phyloP scores from a whole-genome alignment of 306 rosid species.

The Fragaria iinumae region DNA sequence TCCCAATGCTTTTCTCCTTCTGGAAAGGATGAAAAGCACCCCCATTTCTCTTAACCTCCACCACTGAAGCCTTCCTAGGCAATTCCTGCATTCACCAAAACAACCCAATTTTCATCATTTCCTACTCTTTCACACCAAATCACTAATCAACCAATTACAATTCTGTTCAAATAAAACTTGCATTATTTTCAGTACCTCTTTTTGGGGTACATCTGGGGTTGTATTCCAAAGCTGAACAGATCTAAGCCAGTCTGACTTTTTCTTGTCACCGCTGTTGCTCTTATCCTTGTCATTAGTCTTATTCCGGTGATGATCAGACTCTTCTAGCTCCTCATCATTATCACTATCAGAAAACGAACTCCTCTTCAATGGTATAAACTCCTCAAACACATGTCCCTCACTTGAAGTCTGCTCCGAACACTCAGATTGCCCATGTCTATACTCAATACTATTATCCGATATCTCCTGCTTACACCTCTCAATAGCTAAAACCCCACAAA shows the following conservation, averaged over 20 bases:
- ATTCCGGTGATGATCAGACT: constrained; percentile 30
- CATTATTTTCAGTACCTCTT: constrained; percentile 43
- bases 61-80: constrained; percentile 55
- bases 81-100: constrained; percentile 40
- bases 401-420: constrained; percentile 75
- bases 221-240: constrained; percentile 88
- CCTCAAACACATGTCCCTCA: constrained; percentile 65
- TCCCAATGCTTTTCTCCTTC: constrained; percentile 48
- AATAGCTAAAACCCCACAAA: constrained; percentile 46
- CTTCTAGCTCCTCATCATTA: constrained; percentile 38
- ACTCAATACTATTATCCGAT: constrained; percentile 60
- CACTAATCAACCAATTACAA: background rate
- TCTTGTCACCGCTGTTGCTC: constrained; percentile 31
- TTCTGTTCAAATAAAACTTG: background rate
- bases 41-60: constrained; percentile 70
- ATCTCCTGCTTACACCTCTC: constrained; percentile 59
- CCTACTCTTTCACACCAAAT: background rate
- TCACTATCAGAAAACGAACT: constrained; percentile 39
- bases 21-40: constrained; percentile 89
- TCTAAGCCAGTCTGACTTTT: constrained; percentile 83
- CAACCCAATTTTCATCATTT: constrained; percentile 14
- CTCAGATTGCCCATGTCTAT: constrained; percentile 68
- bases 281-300: constrained; percentile 26
- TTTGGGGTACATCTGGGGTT: constrained; percentile 42
- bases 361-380: constrained; percentile 75